A percentile compares a stretch with the other conserved stretches of the same genome.
Conservation (phyloP, 495 filamentous ascomycete genomes). For the Saxispiralis lemnorum region DNA sequence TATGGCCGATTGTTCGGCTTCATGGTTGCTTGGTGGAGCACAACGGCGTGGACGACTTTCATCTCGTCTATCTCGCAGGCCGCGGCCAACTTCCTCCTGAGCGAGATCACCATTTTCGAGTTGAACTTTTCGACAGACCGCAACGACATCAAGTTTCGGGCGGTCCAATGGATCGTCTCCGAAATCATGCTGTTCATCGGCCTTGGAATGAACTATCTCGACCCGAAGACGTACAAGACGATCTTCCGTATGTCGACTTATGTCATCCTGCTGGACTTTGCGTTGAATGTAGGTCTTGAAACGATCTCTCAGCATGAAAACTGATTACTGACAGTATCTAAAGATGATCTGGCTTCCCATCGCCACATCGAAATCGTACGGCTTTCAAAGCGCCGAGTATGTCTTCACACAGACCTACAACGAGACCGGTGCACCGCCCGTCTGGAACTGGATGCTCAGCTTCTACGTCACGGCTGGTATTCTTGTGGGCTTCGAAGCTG, state of each 20-base stretch:
- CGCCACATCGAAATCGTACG: slow-evolving; percentile 34
- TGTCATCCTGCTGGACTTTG: slow-evolving; percentile 36
- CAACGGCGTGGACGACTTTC: slow-evolving; percentile 42
- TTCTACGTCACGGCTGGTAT: slow-evolving; percentile 42
- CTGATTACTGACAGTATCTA: too few species aligned
- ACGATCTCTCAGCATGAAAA: too few species aligned
- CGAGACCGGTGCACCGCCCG: slow-evolving; percentile 35
- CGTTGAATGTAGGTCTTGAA: slow-evolving; percentile 24
- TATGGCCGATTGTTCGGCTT: slow-evolving; percentile 37
- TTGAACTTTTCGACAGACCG: slow-evolving; percentile 32
- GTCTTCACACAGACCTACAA: slow-evolving; percentile 43
- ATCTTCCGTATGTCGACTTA: slow-evolving; percentile 33
- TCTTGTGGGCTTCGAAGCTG: slow-evolving; percentile 40
- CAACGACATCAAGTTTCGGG: slow-evolving; percentile 33
- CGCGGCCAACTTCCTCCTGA: slow-evolving; percentile 37
- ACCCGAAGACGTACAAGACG: slow-evolving; percentile 18
- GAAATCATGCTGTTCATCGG: slow-evolving; percentile 27
- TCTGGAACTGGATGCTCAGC: slow-evolving; percentile 43
- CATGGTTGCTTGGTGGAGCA: slow-evolving; percentile 42
- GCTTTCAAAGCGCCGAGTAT: slow-evolving; percentile 35
- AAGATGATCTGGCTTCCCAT: slow-evolving; percentile 38
- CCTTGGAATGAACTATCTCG: slow-evolving; percentile 20
- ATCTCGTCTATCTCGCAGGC: slow-evolving; percentile 32
- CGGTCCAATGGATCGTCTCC: slow-evolving; percentile 38
- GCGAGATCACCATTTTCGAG: slow-evolving; percentile 37